phyloP scores from a whole-genome alignment of 208 protist genomes.

The Trypanosoma lewisi region DNA sequence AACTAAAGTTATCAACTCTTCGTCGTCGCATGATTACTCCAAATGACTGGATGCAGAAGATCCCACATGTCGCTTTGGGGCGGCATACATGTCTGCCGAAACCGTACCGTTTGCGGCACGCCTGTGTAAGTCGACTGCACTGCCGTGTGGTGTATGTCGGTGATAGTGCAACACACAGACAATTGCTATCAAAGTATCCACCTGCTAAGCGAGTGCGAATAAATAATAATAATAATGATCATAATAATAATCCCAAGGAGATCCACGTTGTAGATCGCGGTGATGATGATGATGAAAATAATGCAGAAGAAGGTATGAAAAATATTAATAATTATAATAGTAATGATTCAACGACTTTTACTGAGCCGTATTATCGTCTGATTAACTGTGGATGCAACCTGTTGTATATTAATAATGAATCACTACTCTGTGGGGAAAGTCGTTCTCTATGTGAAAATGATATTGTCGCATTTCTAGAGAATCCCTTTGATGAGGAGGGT shows the following conservation, averaged over 20 bases:
- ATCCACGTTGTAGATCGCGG: no score
- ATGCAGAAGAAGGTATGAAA: constrained; percentile 1
- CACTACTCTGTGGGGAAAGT: constrained; percentile 39
- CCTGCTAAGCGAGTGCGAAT: not conserved
- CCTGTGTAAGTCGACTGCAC: constrained; percentile 67
- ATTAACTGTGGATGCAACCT: constrained; percentile 73
- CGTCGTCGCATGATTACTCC: constrained; percentile 10
- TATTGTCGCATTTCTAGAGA: constrained; percentile 74
- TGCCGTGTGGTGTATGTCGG: constrained; percentile 57
- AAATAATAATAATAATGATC: not conserved
- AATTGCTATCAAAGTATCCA: constrained; percentile 20
- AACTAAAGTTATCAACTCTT: not conserved
- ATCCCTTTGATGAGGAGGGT: constrained; percentile 62
- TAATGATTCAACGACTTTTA: constrained; percentile 21
- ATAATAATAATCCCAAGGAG: not conserved
- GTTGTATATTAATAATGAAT: constrained; percentile 47
- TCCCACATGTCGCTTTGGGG: constrained; percentile 68
- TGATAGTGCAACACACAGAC: constrained; percentile 28
- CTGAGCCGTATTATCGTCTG: constrained; percentile 60
- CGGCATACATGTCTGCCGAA: constrained; percentile 52
- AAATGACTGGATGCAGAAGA: constrained; percentile 45
- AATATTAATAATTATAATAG: not conserved
- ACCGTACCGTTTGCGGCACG: constrained; percentile 39
- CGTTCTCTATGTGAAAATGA: constrained; percentile 52
- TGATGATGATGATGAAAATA: constrained; percentile 9